Conservation (phyloP, 768 basidiomycete species). For the Rhodosporidiobolus odoratus region DNA sequence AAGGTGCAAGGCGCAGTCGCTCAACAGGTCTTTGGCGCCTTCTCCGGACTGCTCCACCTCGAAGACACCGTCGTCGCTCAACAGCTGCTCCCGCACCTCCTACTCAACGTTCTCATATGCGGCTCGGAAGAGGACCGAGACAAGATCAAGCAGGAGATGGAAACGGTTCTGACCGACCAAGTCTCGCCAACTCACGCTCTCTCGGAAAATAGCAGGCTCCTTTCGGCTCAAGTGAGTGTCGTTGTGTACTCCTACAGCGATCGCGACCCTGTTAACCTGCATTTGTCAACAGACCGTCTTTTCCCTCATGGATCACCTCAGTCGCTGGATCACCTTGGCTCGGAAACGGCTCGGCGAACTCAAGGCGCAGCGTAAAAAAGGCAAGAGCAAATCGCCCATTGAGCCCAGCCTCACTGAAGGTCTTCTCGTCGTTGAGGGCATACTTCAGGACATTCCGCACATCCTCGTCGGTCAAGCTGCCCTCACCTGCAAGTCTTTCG, state of each 20-base stretch:
- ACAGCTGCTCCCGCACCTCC: slow-evolving; percentile 82
- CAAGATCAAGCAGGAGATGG: slow-evolving; percentile 67
- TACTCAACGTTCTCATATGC: slow-evolving; percentile 75
- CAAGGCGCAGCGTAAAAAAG: slow-evolving; percentile 55
- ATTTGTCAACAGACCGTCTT: slow-evolving; percentile 68
- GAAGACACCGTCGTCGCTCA: slow-evolving; percentile 93
- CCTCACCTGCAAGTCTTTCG: slow-evolving; percentile 87
- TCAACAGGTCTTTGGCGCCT: slow-evolving; percentile 66
- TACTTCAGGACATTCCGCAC: slow-evolving; percentile 52
- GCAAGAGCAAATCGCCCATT: slow-evolving; percentile 44
- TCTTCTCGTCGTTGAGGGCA: slow-evolving; percentile 67
- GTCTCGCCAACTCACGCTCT: slow-evolving; percentile 59
- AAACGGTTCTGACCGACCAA: slow-evolving; percentile 80
- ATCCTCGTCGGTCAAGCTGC: slow-evolving; percentile 89
- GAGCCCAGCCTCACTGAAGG: slow-evolving; percentile 47
- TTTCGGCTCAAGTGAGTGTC: slow-evolving; percentile 81
- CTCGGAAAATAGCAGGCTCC: slow-evolving; percentile 69
- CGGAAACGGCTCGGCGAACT: slow-evolving; percentile 61
- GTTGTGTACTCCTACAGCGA: not conserved
- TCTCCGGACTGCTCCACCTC: slow-evolving; percentile 64
- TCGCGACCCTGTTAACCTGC: slow-evolving; percentile 7
- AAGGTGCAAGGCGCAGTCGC: slow-evolving; percentile 40
- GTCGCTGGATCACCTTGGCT: slow-evolving; percentile 72
- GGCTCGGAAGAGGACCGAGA: slow-evolving; percentile 60
- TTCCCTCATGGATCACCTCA: slow-evolving; percentile 88